Conservation (phyloP, 352 stramenopile species). For the Phytophthora lateralis region DNA sequence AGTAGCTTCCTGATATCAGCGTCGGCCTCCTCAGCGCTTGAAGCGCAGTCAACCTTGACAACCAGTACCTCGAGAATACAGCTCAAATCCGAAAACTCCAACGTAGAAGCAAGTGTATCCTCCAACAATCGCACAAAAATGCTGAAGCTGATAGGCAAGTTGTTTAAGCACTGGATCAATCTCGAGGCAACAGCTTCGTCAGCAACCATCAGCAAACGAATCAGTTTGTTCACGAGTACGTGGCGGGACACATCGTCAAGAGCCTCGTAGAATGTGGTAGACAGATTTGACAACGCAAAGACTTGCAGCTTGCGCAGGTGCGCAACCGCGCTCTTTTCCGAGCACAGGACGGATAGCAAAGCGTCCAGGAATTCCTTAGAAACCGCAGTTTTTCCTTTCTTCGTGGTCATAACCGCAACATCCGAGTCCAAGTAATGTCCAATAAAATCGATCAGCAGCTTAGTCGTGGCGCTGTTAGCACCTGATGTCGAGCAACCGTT, state of each 20-base stretch:
- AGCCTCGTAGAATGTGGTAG: constrained; percentile 43
- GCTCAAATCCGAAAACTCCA: constrained; percentile 57
- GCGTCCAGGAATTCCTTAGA: constrained; percentile 66
- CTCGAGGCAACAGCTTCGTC: constrained; percentile 65
- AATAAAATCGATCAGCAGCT: constrained; percentile 58
- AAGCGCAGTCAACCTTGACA: constrained; percentile 62
- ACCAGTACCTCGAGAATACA: constrained; percentile 81
- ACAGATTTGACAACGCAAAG: constrained; percentile 46
- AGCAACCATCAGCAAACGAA: constrained; percentile 63
- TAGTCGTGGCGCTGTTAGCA: constrained; percentile 6
- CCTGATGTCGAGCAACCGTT: constrained; percentile 22
- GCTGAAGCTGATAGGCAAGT: constrained; percentile 51
- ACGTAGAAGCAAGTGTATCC: constrained; percentile 39
- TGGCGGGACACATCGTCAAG: constrained; percentile 62
- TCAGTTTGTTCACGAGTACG: constrained; percentile 49
- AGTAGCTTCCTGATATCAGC: constrained; percentile 49
- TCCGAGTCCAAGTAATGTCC: constrained; percentile 55
- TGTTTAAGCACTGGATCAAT: constrained; percentile 58
- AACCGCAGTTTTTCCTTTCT: constrained; percentile 32
- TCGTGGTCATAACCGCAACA: constrained; percentile 35
- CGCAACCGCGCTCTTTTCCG: constrained; percentile 36
- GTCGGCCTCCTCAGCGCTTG: constrained; percentile 32
- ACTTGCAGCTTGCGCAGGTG: constrained; percentile 53
- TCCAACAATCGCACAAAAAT: constrained; percentile 64
- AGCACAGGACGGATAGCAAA: constrained; percentile 51